Base-by-base conservation (phyloP, 176 grass and related monocot genomes). In the Oryza meridionalis region DNA sequence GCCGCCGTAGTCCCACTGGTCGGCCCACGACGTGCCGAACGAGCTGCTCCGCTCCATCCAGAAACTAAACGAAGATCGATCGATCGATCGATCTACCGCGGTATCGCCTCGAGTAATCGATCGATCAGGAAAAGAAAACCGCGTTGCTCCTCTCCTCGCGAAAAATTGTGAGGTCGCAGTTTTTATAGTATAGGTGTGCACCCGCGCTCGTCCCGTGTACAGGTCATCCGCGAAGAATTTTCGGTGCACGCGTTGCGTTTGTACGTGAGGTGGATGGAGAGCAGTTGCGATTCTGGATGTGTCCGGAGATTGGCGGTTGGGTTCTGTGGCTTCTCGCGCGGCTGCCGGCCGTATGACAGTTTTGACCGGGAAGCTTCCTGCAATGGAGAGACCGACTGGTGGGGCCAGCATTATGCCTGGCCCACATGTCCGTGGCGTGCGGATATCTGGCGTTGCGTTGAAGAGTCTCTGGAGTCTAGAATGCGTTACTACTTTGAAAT, bases 1-100 rank as follows among this genome's bases (percentile, higher is more conserved):
- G 83, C 88, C 43, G 82, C 90, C 79, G 79, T 85, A 90, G 72
- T 93, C 95, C 92, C 95, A 98, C 93, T 97, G 95, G 86, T 98
- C 95, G 27, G 95, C 95, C 95, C 95, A 98, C 47, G 96, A 93
- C 72, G 90, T 49, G 25, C 96, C 93, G 53, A 86, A 85, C 53
- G 88, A 94, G 86, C 84, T 87, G 74, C 65, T 88, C 7, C 92
- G 82, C 84, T 98, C 76, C 93, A 95, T 95, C 47, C 47, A 58
- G 31, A 77, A 31, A 37, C 5, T 37, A 37, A 37, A 6, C 16
- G 51, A 6, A 31, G 29, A 31, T 31, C 29, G 29, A 31, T 31
- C 29, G 50, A 58, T 58, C 51, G 16, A 58, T 58, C 53, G 5
- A 62, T 37, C 35, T 37, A 40, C 9, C 55, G 7, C n/a, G 1